These are phyloP conservation scores for Taiozyma sp. DNA, from an alignment of 1,139 yeast species.

Conservation along the genomic window DNA sequence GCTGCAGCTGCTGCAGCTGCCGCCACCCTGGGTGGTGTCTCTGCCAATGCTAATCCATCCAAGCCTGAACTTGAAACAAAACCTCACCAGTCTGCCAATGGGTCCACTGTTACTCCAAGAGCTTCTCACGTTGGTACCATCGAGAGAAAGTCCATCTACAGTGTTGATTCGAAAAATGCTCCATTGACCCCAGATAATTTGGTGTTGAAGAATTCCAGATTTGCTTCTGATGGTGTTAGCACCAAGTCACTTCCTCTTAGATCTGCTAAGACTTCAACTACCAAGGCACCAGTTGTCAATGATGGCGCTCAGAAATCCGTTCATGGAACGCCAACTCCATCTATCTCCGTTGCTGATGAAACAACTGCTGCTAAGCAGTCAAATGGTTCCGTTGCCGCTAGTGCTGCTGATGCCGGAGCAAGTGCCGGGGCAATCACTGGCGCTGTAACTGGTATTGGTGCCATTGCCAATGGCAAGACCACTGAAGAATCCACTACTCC, in stretches of 20 bases:
- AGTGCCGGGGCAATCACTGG: not conserved
- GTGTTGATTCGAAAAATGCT: not conserved
- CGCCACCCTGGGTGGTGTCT: not conserved
- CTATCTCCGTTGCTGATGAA: not conserved
- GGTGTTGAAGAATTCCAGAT: not conserved
- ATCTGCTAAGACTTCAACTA: not conserved
- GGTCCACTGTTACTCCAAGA: not conserved
- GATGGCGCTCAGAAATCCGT: not conserved
- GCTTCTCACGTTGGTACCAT: not conserved
- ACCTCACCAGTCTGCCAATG: not conserved
- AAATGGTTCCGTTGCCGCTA: not conserved
- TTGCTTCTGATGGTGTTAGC: not conserved
- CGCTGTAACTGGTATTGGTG: not conserved
- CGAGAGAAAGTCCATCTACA: constrained; percentile 4
- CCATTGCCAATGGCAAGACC: not conserved
- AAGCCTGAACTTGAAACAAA: not conserved
- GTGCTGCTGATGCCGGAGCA: constrained; percentile 1
- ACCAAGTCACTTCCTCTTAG: not conserved
- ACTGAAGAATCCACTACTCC: constrained; percentile 2
- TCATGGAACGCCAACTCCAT: not conserved
- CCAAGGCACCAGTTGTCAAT: not conserved
- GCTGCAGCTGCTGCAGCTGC: constrained; percentile 1
- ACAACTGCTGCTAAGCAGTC: not conserved
- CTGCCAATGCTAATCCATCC: constrained; percentile 1
- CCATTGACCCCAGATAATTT: not conserved